These are phyloP conservation scores for Diaporthe vaccinii DNA, from an alignment of 2,329 filamentous ascomycete species.

Conservation along the genomic window DNA sequence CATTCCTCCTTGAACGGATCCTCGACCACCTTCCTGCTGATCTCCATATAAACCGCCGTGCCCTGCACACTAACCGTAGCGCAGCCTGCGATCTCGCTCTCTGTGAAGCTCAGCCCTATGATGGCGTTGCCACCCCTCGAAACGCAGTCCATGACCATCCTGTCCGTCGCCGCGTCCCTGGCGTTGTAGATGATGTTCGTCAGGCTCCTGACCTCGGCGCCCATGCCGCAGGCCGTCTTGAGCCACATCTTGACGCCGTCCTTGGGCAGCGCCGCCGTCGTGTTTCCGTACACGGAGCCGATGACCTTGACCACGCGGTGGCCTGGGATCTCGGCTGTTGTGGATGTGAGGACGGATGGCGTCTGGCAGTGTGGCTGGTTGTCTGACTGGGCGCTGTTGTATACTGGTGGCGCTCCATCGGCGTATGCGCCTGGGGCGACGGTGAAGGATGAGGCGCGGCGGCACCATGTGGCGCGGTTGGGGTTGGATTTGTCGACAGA, in stretches of 20 bases:
- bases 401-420: constrained; percentile 6
- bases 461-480: constrained; percentile 28
- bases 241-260: constrained; percentile 36
- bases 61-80: constrained; percentile 31
- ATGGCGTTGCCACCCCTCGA: constrained; percentile 71
- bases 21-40: constrained; percentile 12
- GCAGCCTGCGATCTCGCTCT: constrained; percentile 59
- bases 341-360: constrained; percentile 32
- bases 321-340: constrained; percentile 58
- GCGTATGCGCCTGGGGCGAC: background rate
- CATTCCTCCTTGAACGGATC: constrained; percentile 23
- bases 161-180: constrained; percentile 69
- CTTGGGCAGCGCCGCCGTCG: constrained; percentile 39
- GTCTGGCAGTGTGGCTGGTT: constrained; percentile 21
- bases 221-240: constrained; percentile 54
- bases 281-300: constrained; percentile 63
- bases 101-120: constrained; percentile 70
- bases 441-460: constrained; percentile 34
- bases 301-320: constrained; percentile 67
- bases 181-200: constrained; percentile 71
- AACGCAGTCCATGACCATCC: constrained; percentile 69
- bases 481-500: constrained; percentile 30
- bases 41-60: constrained; percentile 33
- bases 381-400: constrained; percentile 3
- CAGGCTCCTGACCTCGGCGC: constrained; percentile 72